Base-by-base conservation (phyloP, 768 basidiomycete species). In the Pleurotus djamor region DNA sequence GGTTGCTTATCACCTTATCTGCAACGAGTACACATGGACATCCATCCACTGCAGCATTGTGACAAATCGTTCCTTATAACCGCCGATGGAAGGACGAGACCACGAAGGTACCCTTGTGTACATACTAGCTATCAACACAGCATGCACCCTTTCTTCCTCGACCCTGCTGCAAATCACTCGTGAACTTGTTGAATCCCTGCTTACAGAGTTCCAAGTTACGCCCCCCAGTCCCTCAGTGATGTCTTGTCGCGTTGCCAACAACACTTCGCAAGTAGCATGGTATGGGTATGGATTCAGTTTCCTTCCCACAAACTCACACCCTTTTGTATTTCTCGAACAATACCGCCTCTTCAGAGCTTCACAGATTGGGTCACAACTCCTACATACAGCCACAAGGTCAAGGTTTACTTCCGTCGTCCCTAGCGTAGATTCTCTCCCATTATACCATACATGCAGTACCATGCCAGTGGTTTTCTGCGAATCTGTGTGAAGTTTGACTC, bases 391-490 rank as follows among this genome's bases (percentile, higher is more conserved):
- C 21, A 28, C 21, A 28, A 28, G 21, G 21, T 28, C 54, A 56
- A 56, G 41, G 36, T 56, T 56, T 56, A 16, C 36, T 56, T 44
- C 54, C 54, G 54, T 44, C 17, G 41, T 56, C 54, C 54, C 54
- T 56, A 37, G 28, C 28, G 34, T 33, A 33, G 12, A 32, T 33
- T 33, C 10, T 33, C 2, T 9, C 28, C 34, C 12, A 28, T 5
- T 16, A 8, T 33, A 16, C 5, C 34, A 17, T 50, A 32, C 34
- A 7, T 33, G 28, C 9, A 7, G 7, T 17, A n/a, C 45, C 34
- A 10, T 41, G 38, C 28, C 16, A 50, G 10, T 12, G 49, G 6
- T 33, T 9, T 50, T 33, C 34, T 28, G 49, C 8, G 9, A 50
- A 35, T 48, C 49, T 50, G 28, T 17, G 13, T 4, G n/a, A 41